Conservation (phyloP, 1,284 basidiomycete species). For the Irpex sp. region DNA sequence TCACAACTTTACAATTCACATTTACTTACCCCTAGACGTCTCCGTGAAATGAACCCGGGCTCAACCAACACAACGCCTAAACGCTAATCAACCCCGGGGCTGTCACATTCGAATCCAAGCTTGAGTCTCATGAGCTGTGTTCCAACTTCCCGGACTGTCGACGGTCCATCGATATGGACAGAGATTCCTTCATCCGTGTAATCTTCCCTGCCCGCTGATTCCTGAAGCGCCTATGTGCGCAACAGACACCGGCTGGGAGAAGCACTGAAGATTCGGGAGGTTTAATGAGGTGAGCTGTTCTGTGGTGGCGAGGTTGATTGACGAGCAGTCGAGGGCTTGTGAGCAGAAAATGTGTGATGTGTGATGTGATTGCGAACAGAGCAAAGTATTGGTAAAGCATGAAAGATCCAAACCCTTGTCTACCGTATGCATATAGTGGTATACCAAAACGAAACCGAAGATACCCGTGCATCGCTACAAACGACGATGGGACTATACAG, state of each 20-base stretch:
- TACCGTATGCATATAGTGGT: too few relatives aligned
- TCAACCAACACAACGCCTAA: background rate
- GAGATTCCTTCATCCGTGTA: background rate
- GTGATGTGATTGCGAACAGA: too few relatives aligned
- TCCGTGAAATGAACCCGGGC: background rate
- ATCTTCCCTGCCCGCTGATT: background rate
- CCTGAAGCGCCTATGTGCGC: background rate
- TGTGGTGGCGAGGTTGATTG: too few relatives aligned
- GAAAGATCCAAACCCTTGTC: too few relatives aligned
- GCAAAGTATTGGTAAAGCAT: too few relatives aligned
- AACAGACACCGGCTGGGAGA: background rate
- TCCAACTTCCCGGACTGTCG: too few relatives aligned
- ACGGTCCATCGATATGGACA: background rate
- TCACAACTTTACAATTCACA: background rate
- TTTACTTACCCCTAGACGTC: background rate
- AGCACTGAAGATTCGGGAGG: too few relatives aligned
- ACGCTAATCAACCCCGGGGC: background rate
- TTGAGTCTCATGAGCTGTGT: background rate
- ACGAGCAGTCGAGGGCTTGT: too few relatives aligned
- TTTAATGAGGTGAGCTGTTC: too few relatives aligned
- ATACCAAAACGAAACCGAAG: too few relatives aligned
- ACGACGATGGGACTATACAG: conserved; percentile 44
- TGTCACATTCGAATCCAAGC: background rate
- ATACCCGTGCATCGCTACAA: background rate
- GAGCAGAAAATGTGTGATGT: too few relatives aligned